Percentiles rank a stretch among this genome's conserved stretches.
phyloP scores from a whole-genome alignment of 768 basidiomycete genomes.

The Phylloporus sp. region DNA sequence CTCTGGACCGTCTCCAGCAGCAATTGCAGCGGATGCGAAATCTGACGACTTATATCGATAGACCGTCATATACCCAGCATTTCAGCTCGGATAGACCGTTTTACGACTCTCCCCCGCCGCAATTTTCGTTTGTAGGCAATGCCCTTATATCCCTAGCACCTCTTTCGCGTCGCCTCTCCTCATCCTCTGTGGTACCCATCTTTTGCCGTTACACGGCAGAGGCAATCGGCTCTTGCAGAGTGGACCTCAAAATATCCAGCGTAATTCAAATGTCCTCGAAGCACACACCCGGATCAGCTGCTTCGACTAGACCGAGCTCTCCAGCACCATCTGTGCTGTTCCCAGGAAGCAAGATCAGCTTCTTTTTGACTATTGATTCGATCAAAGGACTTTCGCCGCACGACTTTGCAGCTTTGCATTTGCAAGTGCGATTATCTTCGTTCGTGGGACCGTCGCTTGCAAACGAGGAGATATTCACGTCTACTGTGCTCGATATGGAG shows the following conservation, averaged over 20 bases:
- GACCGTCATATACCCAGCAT: slow-evolving; percentile 90
- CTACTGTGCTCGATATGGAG: slow-evolving; percentile 69
- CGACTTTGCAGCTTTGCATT: slow-evolving; percentile 81
- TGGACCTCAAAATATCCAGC: slow-evolving; percentile 78
- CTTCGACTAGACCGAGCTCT: slow-evolving; percentile 71
- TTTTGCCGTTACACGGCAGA: slow-evolving; percentile 93
- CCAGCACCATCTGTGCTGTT: slow-evolving; percentile 64
- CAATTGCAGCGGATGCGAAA: slow-evolving; percentile 93
- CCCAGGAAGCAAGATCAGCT: slow-evolving; percentile 75
- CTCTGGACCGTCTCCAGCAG: slow-evolving; percentile 79
- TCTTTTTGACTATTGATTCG: slow-evolving; percentile 80
- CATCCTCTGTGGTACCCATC: slow-evolving; percentile 75
- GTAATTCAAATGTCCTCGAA: slow-evolving; percentile 53
- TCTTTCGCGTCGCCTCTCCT: slow-evolving; percentile 70
- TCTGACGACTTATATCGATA: slow-evolving; percentile 81
- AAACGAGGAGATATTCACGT: slow-evolving; percentile 81
- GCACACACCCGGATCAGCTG: slow-evolving; percentile 54
- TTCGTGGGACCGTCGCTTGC: slow-evolving; percentile 67
- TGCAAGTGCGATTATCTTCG: slow-evolving; percentile 84
- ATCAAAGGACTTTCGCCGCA: slow-evolving; percentile 87
- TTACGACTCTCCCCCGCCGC: slow-evolving; percentile 80
- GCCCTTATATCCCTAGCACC: slow-evolving; percentile 78
- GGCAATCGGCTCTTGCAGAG: slow-evolving; percentile 90
- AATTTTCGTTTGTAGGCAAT: slow-evolving; percentile 91
- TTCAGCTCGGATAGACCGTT: slow-evolving; percentile 93